These are phyloP conservation scores for Fusarium denticulatum DNA, from an alignment of 2,329 filamentous ascomycete genomes.

Conservation along the genomic window DNA sequence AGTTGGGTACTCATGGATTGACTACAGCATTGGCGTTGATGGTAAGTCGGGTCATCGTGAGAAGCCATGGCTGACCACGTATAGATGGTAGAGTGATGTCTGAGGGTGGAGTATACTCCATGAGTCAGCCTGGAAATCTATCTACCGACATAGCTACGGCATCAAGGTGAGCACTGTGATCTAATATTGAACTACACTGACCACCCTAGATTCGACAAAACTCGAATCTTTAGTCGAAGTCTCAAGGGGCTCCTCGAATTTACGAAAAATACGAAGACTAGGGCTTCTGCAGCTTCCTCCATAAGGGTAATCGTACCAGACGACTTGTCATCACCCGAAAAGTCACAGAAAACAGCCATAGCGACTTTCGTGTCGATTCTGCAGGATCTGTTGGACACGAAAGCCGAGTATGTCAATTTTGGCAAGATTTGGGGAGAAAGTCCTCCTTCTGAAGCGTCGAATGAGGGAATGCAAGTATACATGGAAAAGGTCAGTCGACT, in stretches of 20 bases:
- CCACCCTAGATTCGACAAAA: constrained; percentile 28
- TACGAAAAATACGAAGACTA: not conserved
- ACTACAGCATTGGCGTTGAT: constrained; percentile 50
- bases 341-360: constrained; percentile 18
- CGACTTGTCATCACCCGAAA: constrained; percentile 32
- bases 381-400: constrained; percentile 24
- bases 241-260: constrained; percentile 41
- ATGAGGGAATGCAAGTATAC: constrained; percentile 39
- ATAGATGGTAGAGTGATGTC: constrained; percentile 37
- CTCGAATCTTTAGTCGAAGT: constrained; percentile 40
- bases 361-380: constrained; percentile 40
- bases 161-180: constrained; percentile 14
- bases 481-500: constrained; percentile 42
- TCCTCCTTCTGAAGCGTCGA: constrained; percentile 1
- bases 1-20: constrained; percentile 55
- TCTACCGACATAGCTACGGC: constrained; percentile 16
- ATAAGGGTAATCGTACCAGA: constrained; percentile 41
- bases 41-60: constrained; percentile 39
- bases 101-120: constrained; percentile 46
- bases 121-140: constrained; percentile 36
- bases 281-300: not conserved
- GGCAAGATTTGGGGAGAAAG: constrained; percentile 31
- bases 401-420: constrained; percentile 31
- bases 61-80: constrained; percentile 28
- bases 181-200: not conserved